These are phyloP conservation scores for Plasmodium malariae DNA, from an alignment of 169 alveolate genomes.

Conservation along the genomic window DNA sequence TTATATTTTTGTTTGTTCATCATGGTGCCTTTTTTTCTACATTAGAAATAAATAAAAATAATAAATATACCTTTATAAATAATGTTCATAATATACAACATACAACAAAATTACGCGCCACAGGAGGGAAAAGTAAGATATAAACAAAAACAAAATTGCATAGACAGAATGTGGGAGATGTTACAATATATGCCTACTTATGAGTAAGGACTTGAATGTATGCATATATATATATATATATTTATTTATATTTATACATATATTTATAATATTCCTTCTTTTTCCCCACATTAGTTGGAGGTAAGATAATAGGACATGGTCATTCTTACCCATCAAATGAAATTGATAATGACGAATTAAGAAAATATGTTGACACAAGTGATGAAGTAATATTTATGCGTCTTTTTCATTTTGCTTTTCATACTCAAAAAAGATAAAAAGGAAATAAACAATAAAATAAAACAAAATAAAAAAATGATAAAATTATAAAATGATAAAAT, in stretches of 20 bases:
- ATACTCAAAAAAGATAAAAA: neutral
- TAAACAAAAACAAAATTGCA: neutral
- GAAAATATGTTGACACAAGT: constrained; percentile 73
- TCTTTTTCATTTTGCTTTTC: constrained; percentile 6
- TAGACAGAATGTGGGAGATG: neutral
- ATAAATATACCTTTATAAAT: constrained; percentile 47
- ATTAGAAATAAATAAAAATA: constrained; percentile 32
- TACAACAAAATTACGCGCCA: constrained; percentile 61
- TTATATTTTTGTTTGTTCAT: neutral
- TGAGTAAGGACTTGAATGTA: no score
- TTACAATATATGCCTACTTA: neutral
- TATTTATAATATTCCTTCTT: constrained; percentile 24
- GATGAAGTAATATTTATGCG: constrained; percentile 78
- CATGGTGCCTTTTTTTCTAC: constrained; percentile 10
- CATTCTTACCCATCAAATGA: constrained; percentile 77
- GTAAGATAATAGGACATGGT: constrained; percentile 81
- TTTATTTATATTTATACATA: neutral
- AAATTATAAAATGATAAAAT: no score
- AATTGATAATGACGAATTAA: constrained; percentile 78
- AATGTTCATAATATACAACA: constrained; percentile 17
- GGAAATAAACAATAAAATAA: no score
- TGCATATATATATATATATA: no score
- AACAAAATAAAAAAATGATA: no score
- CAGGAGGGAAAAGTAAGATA: constrained; percentile 34
- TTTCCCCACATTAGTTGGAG: constrained; percentile 64